A percentile compares a stretch with the other conserved stretches of the same genome.
These are phyloP conservation scores for Hortiboletus flavorubellus DNA, from an alignment of 768 basidiomycete genomes.

Conservation along the genomic window DNA sequence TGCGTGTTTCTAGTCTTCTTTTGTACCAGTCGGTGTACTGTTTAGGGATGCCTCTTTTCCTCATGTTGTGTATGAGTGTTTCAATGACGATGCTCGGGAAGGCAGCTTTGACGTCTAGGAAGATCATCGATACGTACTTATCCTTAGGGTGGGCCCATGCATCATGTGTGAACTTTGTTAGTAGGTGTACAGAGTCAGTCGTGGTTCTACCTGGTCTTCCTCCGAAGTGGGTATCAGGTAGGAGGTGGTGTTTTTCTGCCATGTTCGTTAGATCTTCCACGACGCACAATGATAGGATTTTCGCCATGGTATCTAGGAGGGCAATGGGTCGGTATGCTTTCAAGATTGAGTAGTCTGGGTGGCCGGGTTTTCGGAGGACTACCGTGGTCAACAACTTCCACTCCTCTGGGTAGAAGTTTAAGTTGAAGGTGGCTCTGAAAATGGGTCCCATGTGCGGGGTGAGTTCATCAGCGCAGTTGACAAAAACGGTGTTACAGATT, in stretches of 20 bases:
- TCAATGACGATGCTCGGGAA: not conserved
- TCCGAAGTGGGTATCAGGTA: not conserved
- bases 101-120: not conserved
- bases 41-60: not conserved
- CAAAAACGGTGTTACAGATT: not conserved
- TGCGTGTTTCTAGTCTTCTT: too few species aligned
- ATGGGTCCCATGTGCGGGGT: not conserved
- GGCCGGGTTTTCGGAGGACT: not conserved
- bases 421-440: not conserved
- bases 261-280: not conserved
- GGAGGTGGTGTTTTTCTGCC: not conserved
- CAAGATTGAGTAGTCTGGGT: not conserved
- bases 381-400: not conserved
- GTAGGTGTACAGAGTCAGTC: not conserved
- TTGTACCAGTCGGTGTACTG: slow-evolving; percentile 3
- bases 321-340: not conserved
- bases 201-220: not conserved
- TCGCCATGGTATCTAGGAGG: not conserved
- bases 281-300: not conserved
- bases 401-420: not conserved
- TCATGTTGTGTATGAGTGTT: not conserved
- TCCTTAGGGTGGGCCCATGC: not conserved
- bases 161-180: not conserved
- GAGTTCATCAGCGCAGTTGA: not conserved
- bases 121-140: not conserved